These are phyloP conservation scores for Didymella segeticola DNA, from an alignment of 2,329 filamentous ascomycete genomes.

Conservation along the genomic window DNA sequence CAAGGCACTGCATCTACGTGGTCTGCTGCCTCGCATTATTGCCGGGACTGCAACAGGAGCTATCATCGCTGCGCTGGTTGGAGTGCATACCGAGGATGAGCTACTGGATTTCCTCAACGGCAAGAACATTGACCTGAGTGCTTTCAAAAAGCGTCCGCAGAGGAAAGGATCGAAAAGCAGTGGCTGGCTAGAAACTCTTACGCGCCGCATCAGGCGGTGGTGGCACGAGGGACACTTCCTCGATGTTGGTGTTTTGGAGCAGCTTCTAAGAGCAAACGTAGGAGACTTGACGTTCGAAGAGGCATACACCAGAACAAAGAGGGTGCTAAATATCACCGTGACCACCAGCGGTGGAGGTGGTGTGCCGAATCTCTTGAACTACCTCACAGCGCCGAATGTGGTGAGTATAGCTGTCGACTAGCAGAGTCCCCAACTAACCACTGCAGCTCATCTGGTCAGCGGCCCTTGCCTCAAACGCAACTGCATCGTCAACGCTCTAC, in stretches of 20 bases:
- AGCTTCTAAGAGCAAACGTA: slow-evolving; percentile 83
- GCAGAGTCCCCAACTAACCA: slow-evolving; percentile 17
- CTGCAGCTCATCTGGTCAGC: slow-evolving; percentile 78
- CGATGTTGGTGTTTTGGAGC: slow-evolving; percentile 80
- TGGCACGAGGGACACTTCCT: slow-evolving; percentile 80
- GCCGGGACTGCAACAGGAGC: slow-evolving; percentile 91
- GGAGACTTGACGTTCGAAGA: slow-evolving; percentile 93
- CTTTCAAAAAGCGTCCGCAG: slow-evolving; percentile 64
- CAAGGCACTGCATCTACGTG: slow-evolving; percentile 81
- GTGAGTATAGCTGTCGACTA: slow-evolving; percentile 63
- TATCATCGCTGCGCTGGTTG: slow-evolving; percentile 85
- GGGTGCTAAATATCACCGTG: slow-evolving; percentile 90
- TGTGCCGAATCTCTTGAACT: slow-evolving; percentile 85
- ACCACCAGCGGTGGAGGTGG: slow-evolving; percentile 76
- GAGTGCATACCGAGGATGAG: slow-evolving; percentile 86
- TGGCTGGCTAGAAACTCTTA: slow-evolving; percentile 62
- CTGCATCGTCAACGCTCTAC: slow-evolving; percentile 70
- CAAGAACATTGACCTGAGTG: slow-evolving; percentile 80
- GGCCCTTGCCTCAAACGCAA: slow-evolving; percentile 77
- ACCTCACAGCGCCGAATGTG: slow-evolving; percentile 91
- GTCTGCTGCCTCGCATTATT: slow-evolving; percentile 85
- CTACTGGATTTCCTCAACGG: slow-evolving; percentile 78
- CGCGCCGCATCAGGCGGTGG: slow-evolving; percentile 72
- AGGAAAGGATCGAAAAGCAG: slow-evolving; percentile 36
- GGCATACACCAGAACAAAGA: slow-evolving; percentile 83